Conservation (phyloP, 805 yeast species). For the Metschnikowia cubensis region DNA sequence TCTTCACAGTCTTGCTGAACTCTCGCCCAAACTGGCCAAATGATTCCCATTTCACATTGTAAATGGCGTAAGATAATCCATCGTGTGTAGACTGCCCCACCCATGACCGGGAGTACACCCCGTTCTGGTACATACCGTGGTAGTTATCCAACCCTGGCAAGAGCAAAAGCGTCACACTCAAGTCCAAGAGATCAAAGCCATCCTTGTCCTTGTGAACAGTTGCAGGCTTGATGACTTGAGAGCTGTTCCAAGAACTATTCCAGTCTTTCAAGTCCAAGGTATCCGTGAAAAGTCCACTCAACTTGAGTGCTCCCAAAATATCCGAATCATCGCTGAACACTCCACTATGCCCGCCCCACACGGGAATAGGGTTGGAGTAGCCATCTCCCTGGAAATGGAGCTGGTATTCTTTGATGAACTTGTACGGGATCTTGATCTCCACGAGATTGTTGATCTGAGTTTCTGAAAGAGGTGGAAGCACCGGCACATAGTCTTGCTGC, state of each 20-base stretch:
- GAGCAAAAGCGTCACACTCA: constrained; percentile 54
- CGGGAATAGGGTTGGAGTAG: neutral
- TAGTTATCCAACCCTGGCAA: constrained; percentile 69
- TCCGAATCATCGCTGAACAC: constrained; percentile 94
- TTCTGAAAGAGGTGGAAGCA: constrained; percentile 34
- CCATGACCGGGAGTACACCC: constrained; percentile 78
- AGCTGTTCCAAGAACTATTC: constrained; percentile 27
- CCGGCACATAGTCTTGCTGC: constrained; percentile 27
- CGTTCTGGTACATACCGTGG: constrained; percentile 61
- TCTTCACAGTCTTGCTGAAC: constrained; percentile 27
- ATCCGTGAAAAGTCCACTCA: constrained; percentile 60
- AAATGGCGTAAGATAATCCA: constrained; percentile 71
- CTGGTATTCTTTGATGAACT: constrained; percentile 35
- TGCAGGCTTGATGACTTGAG: constrained; percentile 26
- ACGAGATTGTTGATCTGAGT: constrained; percentile 45
- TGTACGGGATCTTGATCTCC: constrained; percentile 53
- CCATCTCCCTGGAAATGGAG: constrained; percentile 32
- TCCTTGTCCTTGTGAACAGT: constrained; percentile 14
- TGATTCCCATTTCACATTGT: constrained; percentile 48
- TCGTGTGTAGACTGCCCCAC: constrained; percentile 50
- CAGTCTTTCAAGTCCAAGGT: constrained; percentile 28
- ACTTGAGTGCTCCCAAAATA: constrained; percentile 67
- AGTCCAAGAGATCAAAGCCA: constrained; percentile 34
- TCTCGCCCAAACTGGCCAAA: constrained; percentile 29
- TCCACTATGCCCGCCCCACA: constrained; percentile 84